A percentile compares a stretch with the other conserved stretches of the same genome.
phyloP scores from a whole-genome alignment of 192 early-diverging fungal genomes.

The Rhizophagus sp. region DNA sequence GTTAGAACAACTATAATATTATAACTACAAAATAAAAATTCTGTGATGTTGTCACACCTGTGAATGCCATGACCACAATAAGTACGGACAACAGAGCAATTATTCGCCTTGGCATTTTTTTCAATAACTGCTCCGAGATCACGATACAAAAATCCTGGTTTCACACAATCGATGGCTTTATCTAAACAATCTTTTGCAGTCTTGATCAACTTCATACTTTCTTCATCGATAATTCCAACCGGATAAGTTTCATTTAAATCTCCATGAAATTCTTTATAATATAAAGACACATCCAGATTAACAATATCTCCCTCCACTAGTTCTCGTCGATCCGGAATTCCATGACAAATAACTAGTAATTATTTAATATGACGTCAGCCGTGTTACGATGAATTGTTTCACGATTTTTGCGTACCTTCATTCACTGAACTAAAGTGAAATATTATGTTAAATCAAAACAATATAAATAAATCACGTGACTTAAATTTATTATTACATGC shows the following conservation, averaged over 20 bases:
- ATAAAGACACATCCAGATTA: slow-evolving; percentile 91
- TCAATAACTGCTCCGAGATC: slow-evolving; percentile 92
- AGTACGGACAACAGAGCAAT: slow-evolving; percentile 89
- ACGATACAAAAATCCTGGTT: slow-evolving; percentile 89
- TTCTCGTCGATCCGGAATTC: slow-evolving; percentile 92
- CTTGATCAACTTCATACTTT: slow-evolving; percentile 72
- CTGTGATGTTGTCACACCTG: neutral
- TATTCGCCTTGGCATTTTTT: slow-evolving; percentile 77
- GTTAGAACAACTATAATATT: neutral
- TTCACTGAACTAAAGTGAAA: slow-evolving; percentile 42
- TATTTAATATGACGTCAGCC: neutral
- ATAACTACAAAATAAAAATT: neutral
- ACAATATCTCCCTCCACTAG: slow-evolving; percentile 95
- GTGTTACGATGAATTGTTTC: neutral
- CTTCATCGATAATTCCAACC: slow-evolving; percentile 86
- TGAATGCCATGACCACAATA: slow-evolving; percentile 94
- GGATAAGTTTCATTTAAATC: slow-evolving; percentile 93
- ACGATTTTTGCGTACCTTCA: slow-evolving; percentile 34
- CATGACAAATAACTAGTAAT: slow-evolving; percentile 88
- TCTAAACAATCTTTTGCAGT: slow-evolving; percentile 86
- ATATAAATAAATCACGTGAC: neutral
- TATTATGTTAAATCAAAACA: neutral
- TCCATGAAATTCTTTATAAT: slow-evolving; percentile 91
- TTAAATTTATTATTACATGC: slow-evolving; percentile 56
- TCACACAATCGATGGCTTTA: slow-evolving; percentile 88